Percentiles rank a stretch among this genome's conserved stretches.
Evolutionary conservation across 148 eudicot genomes (phyloP).

Genomic region (Gaultheria prostrata): DNA sequence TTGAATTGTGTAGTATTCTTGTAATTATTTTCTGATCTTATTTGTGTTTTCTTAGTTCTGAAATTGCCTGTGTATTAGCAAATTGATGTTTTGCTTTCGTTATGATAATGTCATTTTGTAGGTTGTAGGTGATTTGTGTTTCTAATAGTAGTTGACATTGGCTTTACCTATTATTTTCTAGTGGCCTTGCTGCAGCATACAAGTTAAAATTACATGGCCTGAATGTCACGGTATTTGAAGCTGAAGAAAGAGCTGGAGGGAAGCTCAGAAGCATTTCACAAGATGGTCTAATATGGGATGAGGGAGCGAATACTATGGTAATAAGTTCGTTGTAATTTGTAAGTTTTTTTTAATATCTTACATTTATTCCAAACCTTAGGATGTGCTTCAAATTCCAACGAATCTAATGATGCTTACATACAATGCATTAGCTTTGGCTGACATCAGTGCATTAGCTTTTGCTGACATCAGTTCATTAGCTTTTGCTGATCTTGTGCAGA

Average conservation of each 20-base stretch:
- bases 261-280: conserved; percentile 65
- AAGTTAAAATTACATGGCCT: conserved; percentile 73
- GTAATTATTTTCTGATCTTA: background rate
- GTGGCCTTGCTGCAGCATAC: conserved; percentile 97
- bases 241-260: conserved; percentile 81
- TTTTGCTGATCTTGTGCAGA: conserved; percentile 43
- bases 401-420: background rate
- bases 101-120: background rate
- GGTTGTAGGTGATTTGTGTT: background rate
- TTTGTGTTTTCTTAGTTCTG: background rate
- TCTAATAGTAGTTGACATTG: conserved; percentile 3
- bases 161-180: conserved; percentile 30
- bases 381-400: background rate
- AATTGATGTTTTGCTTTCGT: background rate
- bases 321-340: background rate
- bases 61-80: background rate
- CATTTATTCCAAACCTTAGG: conserved; percentile 2
- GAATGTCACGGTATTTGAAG: conserved; percentile 79
- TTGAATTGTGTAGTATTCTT: background rate
- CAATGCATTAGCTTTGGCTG: background rate
- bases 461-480: background rate
- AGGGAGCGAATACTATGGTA: conserved; percentile 99
- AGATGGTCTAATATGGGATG: conserved; percentile 90
- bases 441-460: background rate
- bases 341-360: background rate